Percentiles rank a stretch among this genome's conserved stretches.
Conservation (phyloP, 2,329 filamentous ascomycete species). For the Fusarium coffeatum region DNA sequence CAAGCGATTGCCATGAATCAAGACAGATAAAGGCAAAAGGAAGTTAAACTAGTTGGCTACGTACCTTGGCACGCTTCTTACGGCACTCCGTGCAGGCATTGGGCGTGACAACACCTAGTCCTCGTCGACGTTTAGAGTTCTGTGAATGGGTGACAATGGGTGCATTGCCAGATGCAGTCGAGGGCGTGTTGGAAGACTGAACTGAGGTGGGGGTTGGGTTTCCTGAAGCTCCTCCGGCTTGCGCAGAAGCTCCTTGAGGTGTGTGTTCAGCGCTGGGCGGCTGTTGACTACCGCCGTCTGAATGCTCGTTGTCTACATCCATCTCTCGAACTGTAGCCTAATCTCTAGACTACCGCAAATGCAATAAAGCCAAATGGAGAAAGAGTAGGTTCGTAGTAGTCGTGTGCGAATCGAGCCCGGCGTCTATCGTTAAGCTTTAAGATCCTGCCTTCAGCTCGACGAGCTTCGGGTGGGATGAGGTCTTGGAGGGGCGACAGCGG, state of each 20-base stretch:
- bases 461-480: conserved; percentile 27
- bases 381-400: conserved; percentile 3
- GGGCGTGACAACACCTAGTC: conserved; percentile 67
- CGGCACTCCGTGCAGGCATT: conserved; percentile 72
- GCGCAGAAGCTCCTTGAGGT: conserved; percentile 47
- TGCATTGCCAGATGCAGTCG: conserved; percentile 38
- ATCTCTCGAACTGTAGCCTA: conserved; percentile 39
- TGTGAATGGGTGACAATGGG: conserved; percentile 43
- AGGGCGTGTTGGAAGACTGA: conserved; percentile 46
- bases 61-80: conserved; percentile 71
- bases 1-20: background rate
- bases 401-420: background rate
- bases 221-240: conserved; percentile 39
- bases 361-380: background rate
- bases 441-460: conserved; percentile 33
- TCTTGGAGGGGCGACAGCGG: conserved; percentile 37
- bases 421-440: conserved; percentile 16
- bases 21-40: background rate
- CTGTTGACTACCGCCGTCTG: conserved; percentile 47
- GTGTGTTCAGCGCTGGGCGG: conserved; percentile 51
- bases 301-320: conserved; percentile 50
- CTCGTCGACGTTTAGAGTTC: conserved; percentile 64
- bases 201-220: conserved; percentile 47
- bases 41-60: conserved; percentile 9
- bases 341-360: conserved; percentile 17